Percentiles rank a stretch among this genome's conserved stretches.
Conservation (phyloP, 1,139 yeast genomes). For the Candida dubliniensis region DNA sequence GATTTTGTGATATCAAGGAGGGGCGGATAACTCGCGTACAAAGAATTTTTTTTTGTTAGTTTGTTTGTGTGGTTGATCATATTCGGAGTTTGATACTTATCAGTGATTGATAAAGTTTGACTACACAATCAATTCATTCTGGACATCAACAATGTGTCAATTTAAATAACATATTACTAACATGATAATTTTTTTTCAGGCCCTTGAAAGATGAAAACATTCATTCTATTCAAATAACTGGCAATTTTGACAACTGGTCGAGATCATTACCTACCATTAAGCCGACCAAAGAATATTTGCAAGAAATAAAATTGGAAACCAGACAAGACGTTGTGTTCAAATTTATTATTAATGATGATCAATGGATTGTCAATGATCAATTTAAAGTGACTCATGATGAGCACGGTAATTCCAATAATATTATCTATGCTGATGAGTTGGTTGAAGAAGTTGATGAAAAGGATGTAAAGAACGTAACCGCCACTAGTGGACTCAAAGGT, state of each 20-base stretch:
- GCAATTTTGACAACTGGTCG: constrained; percentile 45
- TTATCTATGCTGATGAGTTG: constrained; percentile 31
- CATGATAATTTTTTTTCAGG: constrained; percentile 8
- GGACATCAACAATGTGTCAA: not conserved
- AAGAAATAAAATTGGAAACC: constrained; percentile 20
- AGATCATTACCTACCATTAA: constrained; percentile 19
- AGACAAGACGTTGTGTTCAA: constrained; percentile 31
- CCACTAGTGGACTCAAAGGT: not conserved
- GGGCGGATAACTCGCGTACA: not conserved
- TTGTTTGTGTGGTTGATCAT: not conserved
- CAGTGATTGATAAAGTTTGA: not conserved
- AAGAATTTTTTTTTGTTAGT: not conserved
- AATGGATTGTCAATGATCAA: constrained; percentile 32
- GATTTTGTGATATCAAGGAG: constrained; percentile 4
- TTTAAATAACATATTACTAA: constrained; percentile 4
- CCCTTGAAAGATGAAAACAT: constrained; percentile 15
- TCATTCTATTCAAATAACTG: constrained; percentile 38
- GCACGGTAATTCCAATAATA: constrained; percentile 41
- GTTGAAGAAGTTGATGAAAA: constrained; percentile 10
- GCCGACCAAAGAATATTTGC: constrained; percentile 12
- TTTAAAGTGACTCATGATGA: constrained; percentile 33
- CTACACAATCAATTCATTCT: not conserved
- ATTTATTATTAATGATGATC: constrained; percentile 36
- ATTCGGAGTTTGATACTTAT: not conserved
- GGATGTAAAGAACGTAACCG: not conserved